These are phyloP conservation scores for Fusarium napiforme DNA, from an alignment of 2,329 filamentous ascomycete genomes.

Conservation along the genomic window DNA sequence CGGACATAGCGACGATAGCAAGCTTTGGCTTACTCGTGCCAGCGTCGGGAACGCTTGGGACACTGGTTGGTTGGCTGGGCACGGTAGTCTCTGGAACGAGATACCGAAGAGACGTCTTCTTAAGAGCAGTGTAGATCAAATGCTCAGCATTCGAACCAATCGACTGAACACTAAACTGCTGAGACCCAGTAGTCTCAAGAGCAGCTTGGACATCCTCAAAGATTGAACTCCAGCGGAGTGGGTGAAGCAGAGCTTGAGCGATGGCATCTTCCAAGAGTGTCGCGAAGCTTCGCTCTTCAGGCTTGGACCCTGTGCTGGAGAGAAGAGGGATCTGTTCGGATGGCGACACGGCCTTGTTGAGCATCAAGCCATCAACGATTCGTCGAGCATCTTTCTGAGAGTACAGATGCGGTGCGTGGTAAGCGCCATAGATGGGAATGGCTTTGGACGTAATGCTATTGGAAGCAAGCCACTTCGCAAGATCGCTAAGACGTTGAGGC, in stretches of 20 bases:
- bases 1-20: conserved; percentile 74
- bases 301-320: conserved; percentile 4
- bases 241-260: conserved; percentile 15
- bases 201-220: conserved; percentile 12
- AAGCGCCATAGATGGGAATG: conserved; percentile 34
- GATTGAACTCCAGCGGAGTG: conserved; percentile 30
- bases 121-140: conserved; percentile 36
- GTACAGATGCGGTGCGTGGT: conserved; percentile 36
- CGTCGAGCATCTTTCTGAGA: conserved; percentile 20
- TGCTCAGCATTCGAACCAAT: conserved; percentile 32
- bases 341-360: neutral
- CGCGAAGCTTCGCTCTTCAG: conserved; percentile 24
- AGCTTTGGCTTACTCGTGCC: conserved; percentile 29
- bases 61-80: fast-evolving
- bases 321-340: conserved; percentile 17
- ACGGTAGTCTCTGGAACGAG: neutral
- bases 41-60: fast-evolving
- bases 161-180: conserved; percentile 12
- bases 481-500: conserved; percentile 21
- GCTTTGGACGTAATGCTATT: conserved; percentile 14
- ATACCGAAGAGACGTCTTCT: conserved; percentile 22
- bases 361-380: conserved; percentile 9
- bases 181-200: neutral
- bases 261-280: conserved; percentile 28
- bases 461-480: conserved; percentile 4